Base-by-base conservation (phyloP, 257 asterid species). In the Gentiana straminea region DNA sequence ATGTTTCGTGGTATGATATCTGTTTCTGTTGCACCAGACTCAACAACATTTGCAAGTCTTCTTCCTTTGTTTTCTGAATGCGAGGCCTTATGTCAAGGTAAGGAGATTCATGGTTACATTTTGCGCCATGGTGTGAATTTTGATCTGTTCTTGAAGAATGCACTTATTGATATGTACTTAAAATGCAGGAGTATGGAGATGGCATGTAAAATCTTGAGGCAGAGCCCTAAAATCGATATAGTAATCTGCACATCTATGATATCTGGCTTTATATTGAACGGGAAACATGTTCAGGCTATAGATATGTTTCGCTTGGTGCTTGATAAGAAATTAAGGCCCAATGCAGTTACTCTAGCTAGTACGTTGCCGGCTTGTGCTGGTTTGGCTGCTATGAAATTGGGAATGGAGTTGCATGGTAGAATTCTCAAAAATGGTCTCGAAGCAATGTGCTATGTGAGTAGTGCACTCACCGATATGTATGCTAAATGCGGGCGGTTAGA, bases 321-420 rank as follows among this genome's bases (percentile, higher is more conserved):
- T 51, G 35, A 24, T 53, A 63, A 63, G 78, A 77, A 76, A 54
- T 57, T 91, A 89, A 73, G 60, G 71, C 98, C 96, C 24, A 87
- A 84, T 74, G 86, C 95, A 35, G 86, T 91, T 51, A 91, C 98
- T 6, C 70, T 81, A 10, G 94, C 96, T 10, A 91, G 95, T 72
- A 44, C 72, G 47, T 64, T 91, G 44, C 96, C 96, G 6, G 98
- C 96, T 70, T 84, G 98, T 78, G 85, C 94, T 52, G 78, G 78
- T 70, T 72, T 87, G 77, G 87, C 70, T 36, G 71, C 81, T 35
- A 34, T 81, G 52, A 74, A 59, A 57, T 13, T 81, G 61, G 95
- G 96, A 33, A 81, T 64, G 76, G 95, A 86, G 77, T 68, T 86
- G 68, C 98, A 91, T 55, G 84, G 83, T 38, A 58, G 61, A 64